phyloP scores from a whole-genome alignment of 1,139 yeast genomes.

The Meyerozyma carpophila region DNA sequence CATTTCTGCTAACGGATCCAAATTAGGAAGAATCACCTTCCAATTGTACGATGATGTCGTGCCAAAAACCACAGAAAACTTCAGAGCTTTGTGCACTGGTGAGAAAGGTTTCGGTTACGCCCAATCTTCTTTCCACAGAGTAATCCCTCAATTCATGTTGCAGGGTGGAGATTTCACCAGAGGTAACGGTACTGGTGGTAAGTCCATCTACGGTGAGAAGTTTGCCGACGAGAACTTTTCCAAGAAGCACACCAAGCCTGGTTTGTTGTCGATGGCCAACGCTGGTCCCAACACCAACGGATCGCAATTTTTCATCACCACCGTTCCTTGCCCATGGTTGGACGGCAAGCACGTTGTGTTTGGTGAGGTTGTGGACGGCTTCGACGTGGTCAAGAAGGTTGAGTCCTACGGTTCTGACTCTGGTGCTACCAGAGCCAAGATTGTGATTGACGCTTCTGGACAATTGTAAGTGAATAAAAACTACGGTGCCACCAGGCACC shows the following conservation, averaged over 20 bases:
- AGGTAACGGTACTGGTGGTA: constrained; percentile 96
- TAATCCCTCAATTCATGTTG: constrained; percentile 96
- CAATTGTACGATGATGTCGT: constrained; percentile 88
- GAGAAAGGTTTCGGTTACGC: constrained; percentile 97
- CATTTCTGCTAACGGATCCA: constrained; percentile 59
- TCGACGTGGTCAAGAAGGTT: constrained; percentile 85
- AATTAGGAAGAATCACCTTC: constrained; percentile 73
- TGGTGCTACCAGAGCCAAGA: constrained; percentile 77
- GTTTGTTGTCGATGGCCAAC: constrained; percentile 97
- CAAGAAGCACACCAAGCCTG: constrained; percentile 85
- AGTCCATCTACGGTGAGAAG: constrained; percentile 94
- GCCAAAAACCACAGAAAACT: constrained; percentile 98
- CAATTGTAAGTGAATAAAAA: constrained; percentile 46
- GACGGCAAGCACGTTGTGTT: constrained; percentile 99
- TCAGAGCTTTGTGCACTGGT: constrained; percentile 95
- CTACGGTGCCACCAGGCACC: background rate
- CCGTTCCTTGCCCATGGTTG: constrained; percentile 93
- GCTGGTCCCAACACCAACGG: constrained; percentile 99
- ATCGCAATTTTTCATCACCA: constrained; percentile 97
- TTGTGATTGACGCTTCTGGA: constrained; percentile 81
- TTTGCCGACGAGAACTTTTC: constrained; percentile 94
- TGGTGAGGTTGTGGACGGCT: constrained; percentile 93
- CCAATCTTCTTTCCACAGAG: constrained; percentile 94
- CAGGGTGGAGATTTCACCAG: constrained; percentile 99
- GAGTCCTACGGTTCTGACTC: constrained; percentile 80